These are phyloP conservation scores for Xylariaceae sp. DNA, from an alignment of 2,329 filamentous ascomycete genomes.

Conservation along the genomic window DNA sequence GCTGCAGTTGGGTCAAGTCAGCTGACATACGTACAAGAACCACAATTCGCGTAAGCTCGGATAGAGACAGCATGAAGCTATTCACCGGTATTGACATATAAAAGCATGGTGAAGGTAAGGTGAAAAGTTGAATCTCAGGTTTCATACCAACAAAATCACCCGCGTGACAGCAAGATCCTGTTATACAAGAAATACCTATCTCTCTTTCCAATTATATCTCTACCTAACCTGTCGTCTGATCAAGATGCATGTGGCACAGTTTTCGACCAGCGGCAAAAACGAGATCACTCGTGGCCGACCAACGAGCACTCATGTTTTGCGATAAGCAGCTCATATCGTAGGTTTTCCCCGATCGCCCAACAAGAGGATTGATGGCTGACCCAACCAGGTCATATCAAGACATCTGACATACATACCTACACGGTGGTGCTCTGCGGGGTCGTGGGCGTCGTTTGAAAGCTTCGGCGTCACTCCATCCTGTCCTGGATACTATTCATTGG, in stretches of 20 bases:
- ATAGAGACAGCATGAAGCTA: neutral
- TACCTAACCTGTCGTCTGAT: too few species aligned
- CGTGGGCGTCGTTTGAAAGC: too few species aligned
- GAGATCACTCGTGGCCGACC: constrained; percentile 18
- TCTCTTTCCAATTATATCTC: too few species aligned
- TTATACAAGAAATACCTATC: too few species aligned
- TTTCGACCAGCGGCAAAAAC: constrained; percentile 18
- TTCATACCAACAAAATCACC: too few species aligned
- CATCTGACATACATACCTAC: neutral
- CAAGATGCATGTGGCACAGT: constrained; percentile 19
- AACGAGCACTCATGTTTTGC: constrained; percentile 14
- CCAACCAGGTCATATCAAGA: neutral
- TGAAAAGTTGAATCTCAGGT: too few species aligned
- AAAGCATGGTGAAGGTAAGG: neutral
- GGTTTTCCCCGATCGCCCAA: neutral
- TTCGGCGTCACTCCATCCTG: neutral
- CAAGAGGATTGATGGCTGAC: too few species aligned
- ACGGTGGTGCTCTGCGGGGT: neutral
- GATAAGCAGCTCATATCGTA: constrained; percentile 5
- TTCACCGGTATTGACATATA: constrained; percentile 3
- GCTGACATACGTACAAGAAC: constrained; percentile 12
- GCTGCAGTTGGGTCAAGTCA: constrained; percentile 13
- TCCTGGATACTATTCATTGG: neutral
- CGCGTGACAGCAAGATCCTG: too few species aligned
- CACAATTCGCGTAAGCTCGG: constrained; percentile 1